Conservation (phyloP, 306 rosid genomes). For the Lathyrus tuberosus region DNA sequence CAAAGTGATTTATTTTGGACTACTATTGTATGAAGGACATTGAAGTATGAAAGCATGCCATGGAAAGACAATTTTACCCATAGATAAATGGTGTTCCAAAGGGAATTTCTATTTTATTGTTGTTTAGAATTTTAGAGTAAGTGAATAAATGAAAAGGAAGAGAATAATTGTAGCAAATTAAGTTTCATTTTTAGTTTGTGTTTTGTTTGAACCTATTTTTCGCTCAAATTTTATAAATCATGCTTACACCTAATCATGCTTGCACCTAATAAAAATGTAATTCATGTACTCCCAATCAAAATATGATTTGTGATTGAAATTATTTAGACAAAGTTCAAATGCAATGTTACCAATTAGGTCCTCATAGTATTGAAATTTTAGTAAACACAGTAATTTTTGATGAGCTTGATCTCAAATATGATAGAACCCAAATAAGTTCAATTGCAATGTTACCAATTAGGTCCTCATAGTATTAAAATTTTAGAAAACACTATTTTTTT, state of each 20-base stretch:
- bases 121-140: conserved; percentile 17
- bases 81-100: background rate
- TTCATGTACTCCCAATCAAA: background rate
- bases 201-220: background rate
- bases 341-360: too few species aligned
- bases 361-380: too few species aligned
- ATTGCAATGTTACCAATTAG: too few species aligned
- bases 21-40: background rate
- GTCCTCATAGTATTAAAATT: too few species aligned
- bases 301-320: background rate
- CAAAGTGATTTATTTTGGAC: background rate
- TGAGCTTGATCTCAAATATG: too few species aligned
- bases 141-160: background rate
- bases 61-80: background rate
- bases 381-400: too few species aligned
- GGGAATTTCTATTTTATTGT: background rate
- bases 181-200: background rate
- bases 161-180: background rate
- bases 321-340: background rate
- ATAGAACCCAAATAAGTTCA: too few species aligned
- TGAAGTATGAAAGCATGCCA: background rate
- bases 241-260: background rate
- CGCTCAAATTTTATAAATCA: background rate
- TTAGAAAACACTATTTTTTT: too few species aligned
- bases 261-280: background rate